These are phyloP conservation scores for Lachnellula subtilissima DNA, from an alignment of 2,329 filamentous ascomycete species.

Conservation along the genomic window DNA sequence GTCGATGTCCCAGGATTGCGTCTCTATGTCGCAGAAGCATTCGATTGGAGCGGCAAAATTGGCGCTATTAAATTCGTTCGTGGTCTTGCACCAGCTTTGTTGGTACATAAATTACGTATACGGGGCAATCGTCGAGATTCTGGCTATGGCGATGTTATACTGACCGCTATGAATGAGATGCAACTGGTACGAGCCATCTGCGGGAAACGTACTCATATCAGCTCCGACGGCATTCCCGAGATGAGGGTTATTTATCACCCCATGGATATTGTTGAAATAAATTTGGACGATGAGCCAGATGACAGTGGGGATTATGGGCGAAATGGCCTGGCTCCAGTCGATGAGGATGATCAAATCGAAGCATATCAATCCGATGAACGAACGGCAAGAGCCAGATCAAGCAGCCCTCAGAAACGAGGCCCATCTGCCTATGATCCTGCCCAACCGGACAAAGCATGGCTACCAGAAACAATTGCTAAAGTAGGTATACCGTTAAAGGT, in stretches of 20 bases:
- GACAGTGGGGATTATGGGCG: slow-evolving; percentile 39
- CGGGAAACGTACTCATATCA: slow-evolving; percentile 62
- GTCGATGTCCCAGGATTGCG: slow-evolving; percentile 66
- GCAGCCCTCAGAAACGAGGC: slow-evolving; percentile 32
- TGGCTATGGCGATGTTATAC: slow-evolving; percentile 30
- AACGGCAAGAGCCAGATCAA: slow-evolving; percentile 10
- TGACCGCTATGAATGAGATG: slow-evolving; percentile 42
- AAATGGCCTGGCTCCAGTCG: slow-evolving; percentile 50
- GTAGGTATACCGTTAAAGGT: slow-evolving; percentile 61
- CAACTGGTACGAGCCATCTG: slow-evolving; percentile 62
- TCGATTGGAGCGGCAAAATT: slow-evolving; percentile 76
- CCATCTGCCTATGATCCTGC: slow-evolving; percentile 57
- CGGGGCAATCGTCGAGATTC: slow-evolving; percentile 37
- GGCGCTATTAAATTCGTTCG: slow-evolving; percentile 83
- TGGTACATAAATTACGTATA: slow-evolving; percentile 55
- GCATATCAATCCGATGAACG: slow-evolving; percentile 25
- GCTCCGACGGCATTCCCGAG: slow-evolving; percentile 71
- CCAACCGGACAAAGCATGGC: slow-evolving; percentile 62
- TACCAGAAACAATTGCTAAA: slow-evolving; percentile 59
- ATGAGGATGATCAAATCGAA: slow-evolving; percentile 60
- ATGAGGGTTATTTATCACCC: slow-evolving; percentile 76
- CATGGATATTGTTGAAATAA: slow-evolving; percentile 68
- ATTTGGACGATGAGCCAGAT: slow-evolving; percentile 68
- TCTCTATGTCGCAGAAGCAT: slow-evolving; percentile 70
- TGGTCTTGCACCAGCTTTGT: slow-evolving; percentile 70